Evolutionary conservation across 1,284 basidiomycete species (phyloP).

Genomic region (Cutaneotrichosporon sp.): DNA sequence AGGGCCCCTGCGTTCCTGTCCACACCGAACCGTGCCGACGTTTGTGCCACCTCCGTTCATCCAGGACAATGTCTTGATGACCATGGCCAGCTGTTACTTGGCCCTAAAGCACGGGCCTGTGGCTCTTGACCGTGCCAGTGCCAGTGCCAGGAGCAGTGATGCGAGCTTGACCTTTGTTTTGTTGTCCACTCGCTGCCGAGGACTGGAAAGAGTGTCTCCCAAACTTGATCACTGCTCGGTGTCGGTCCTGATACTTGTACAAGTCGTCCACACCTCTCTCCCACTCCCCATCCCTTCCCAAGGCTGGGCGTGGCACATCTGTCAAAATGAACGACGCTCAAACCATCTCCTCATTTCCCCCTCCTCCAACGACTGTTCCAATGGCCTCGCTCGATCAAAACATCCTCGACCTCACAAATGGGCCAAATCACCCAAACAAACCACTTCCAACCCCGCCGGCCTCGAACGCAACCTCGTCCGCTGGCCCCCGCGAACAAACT

Average conservation of each 20-base stretch:
- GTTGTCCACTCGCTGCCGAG: too few relatives aligned
- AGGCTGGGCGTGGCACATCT: slow-evolving; percentile 3
- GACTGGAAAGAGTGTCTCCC: too few relatives aligned
- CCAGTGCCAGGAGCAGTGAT: too few relatives aligned
- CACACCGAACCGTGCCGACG: background rate
- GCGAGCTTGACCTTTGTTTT: too few relatives aligned
- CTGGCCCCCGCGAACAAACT: background rate
- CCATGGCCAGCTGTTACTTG: too few relatives aligned
- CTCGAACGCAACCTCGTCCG: slow-evolving; percentile 15
- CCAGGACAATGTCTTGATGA: too few relatives aligned
- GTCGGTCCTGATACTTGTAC: too few relatives aligned
- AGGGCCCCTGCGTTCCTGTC: background rate
- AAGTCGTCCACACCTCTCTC: background rate
- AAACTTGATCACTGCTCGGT: too few relatives aligned
- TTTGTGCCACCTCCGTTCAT: too few relatives aligned
- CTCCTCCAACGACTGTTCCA: slow-evolving; percentile 12
- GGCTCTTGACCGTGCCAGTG: too few relatives aligned
- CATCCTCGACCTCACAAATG: slow-evolving; percentile 11
- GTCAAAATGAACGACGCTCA: slow-evolving; percentile 28
- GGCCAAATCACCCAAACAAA: slow-evolving; percentile 13
- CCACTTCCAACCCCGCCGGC: slow-evolving; percentile 22
- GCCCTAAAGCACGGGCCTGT: too few relatives aligned
- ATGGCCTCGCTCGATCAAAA: slow-evolving; percentile 9
- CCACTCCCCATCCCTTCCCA: background rate
- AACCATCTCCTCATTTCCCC: slow-evolving; percentile 22